These are phyloP conservation scores for Pyrenopolyporus hunteri DNA, from an alignment of 495 filamentous ascomycete species.

Conservation along the genomic window DNA sequence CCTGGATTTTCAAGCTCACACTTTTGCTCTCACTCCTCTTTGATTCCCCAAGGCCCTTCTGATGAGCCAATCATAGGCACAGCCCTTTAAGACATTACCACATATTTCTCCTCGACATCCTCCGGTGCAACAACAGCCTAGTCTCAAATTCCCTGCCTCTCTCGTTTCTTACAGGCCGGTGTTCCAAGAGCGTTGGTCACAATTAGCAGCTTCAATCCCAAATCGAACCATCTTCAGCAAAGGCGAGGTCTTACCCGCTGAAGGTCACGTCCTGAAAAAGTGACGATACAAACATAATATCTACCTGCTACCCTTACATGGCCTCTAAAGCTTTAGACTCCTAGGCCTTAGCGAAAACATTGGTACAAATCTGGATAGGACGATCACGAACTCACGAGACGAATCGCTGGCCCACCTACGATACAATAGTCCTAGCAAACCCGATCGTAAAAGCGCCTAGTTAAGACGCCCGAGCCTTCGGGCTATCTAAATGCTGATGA, in stretches of 20 bases:
- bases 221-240: background rate
- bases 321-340: background rate
- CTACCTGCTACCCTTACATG: conserved; percentile 1
- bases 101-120: conserved; percentile 8
- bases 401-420: conserved; percentile 19
- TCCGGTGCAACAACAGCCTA: conserved; percentile 15
- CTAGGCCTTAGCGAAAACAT: background rate
- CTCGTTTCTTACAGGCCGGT: conserved; percentile 10
- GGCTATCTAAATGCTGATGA: conserved; percentile 26
- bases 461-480: conserved; percentile 39
- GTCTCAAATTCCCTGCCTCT: background rate
- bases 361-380: background rate
- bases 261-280: conserved; percentile 4
- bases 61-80: conserved; percentile 12
- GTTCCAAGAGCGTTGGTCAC: background rate
- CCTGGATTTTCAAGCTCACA: background rate
- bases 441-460: conserved; percentile 19
- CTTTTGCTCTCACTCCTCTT: background rate
- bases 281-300: background rate
- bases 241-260: background rate
- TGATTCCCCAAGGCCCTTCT: background rate
- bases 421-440: conserved; percentile 17
- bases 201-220: conserved; percentile 10
- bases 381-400: conserved; percentile 2
- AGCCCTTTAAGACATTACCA: conserved; percentile 23